Percentiles rank a stretch among this genome's conserved stretches.
Evolutionary conservation across 306 rosid species (phyloP).

Genomic region (Glycine latifolia): DNA sequence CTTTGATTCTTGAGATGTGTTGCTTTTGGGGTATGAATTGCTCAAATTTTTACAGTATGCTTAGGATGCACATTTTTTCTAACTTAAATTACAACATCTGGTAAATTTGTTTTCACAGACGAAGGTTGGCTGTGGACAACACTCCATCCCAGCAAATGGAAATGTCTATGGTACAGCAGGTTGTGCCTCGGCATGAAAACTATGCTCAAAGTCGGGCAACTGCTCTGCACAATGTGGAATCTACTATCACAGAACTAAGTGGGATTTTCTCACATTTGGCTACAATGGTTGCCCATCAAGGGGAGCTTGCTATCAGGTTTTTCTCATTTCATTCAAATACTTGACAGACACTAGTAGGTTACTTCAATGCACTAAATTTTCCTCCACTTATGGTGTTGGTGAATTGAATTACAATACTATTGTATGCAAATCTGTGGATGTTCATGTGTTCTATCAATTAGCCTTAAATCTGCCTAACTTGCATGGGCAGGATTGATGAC

Average conservation of each 20-base stretch:
- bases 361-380: constrained; percentile 3
- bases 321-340: constrained; percentile 38
- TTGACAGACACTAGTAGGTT: constrained; percentile 18
- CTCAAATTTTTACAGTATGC: constrained; percentile 12
- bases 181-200: constrained; percentile 82
- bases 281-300: constrained; percentile 98
- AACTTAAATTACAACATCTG: constrained; percentile 41
- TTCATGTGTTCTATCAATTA: constrained; percentile 38
- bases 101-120: constrained; percentile 63
- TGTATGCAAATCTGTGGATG: neutral
- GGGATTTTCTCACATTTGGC: constrained; percentile 94
- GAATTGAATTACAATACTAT: constrained; percentile 6
- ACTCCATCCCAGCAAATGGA: constrained; percentile 94
- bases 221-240: constrained; percentile 94
- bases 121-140: constrained; percentile 86
- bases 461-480: constrained; percentile 46
- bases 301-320: constrained; percentile 98
- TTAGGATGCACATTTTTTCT: neutral
- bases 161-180: constrained; percentile 96
- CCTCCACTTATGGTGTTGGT: constrained; percentile 29
- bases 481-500: constrained; percentile 80
- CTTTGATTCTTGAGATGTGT: constrained; percentile 24
- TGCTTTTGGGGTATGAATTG: constrained; percentile 20
- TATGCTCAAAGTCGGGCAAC: constrained; percentile 73
- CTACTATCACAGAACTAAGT: constrained; percentile 93